phyloP scores from a whole-genome alignment of 805 yeast species.

The Candida gorgasii region DNA sequence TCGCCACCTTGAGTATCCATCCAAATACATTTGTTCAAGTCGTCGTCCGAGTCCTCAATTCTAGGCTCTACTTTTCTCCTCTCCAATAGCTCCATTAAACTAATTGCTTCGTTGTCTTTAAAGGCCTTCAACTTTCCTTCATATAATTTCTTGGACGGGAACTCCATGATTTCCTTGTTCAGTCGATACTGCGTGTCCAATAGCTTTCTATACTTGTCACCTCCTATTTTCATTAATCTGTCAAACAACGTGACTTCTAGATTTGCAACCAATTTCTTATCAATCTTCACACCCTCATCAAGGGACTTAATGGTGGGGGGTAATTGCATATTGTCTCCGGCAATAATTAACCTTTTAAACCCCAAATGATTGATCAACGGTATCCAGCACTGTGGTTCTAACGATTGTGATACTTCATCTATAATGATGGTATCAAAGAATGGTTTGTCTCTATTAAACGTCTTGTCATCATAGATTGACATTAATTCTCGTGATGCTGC shows the following conservation, averaged over 20 bases:
- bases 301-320: slow-evolving; percentile 83
- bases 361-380: slow-evolving; percentile 71
- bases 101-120: slow-evolving; percentile 51
- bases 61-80: slow-evolving; percentile 51
- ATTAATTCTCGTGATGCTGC: slow-evolving; percentile 72
- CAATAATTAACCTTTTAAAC: slow-evolving; percentile 63
- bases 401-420: slow-evolving; percentile 92
- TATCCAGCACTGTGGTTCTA: slow-evolving; percentile 97
- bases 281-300: slow-evolving; percentile 25
- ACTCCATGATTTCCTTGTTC: slow-evolving; percentile 76
- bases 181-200: slow-evolving; percentile 84
- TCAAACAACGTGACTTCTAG: slow-evolving; percentile 79
- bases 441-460: slow-evolving; percentile 24
- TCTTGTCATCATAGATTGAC: slow-evolving; percentile 44
- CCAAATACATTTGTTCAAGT: slow-evolving; percentile 66
- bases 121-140: slow-evolving; percentile 63
- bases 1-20: slow-evolving; percentile 93
- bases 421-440: slow-evolving; percentile 80
- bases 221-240: slow-evolving; percentile 53
- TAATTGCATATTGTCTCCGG: slow-evolving; percentile 91
- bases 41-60: slow-evolving; percentile 49
- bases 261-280: slow-evolving; percentile 40
- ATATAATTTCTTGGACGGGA: slow-evolving; percentile 71
- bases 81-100: slow-evolving; percentile 53
- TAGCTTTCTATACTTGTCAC: slow-evolving; percentile 52